Percentiles rank a stretch among this genome's conserved stretches.
Conservation (phyloP, 2,329 filamentous ascomycete genomes). For the Aureobasidium sp. region DNA sequence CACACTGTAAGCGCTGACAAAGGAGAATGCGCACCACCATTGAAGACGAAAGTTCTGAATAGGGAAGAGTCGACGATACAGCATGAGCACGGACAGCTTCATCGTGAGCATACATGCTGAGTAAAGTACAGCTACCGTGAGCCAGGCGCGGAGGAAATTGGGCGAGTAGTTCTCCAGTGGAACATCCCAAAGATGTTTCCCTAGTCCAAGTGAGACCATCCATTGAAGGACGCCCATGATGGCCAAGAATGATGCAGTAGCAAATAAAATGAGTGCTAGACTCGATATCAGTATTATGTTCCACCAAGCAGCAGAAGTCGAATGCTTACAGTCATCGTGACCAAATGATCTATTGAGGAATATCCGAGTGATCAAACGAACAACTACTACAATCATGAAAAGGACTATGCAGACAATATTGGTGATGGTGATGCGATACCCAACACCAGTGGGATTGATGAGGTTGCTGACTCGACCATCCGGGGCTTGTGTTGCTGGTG, state of each 20-base stretch:
- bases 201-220: conserved; percentile 8
- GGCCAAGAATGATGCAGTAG: background rate
- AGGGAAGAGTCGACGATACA: conserved; percentile 14
- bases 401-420: conserved; percentile 13
- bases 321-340: conserved; percentile 11
- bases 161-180: conserved; percentile 3
- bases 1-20: conserved; percentile 7
- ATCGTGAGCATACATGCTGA: conserved; percentile 20
- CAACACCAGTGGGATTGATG: background rate
- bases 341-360: conserved; percentile 12
- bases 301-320: no score
- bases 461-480: conserved; percentile 2
- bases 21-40: conserved; percentile 7
- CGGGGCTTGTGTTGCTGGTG: conserved; percentile 5
- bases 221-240: conserved; percentile 14
- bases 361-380: conserved; percentile 8
- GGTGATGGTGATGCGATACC: conserved; percentile 4
- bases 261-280: conserved; percentile 4
- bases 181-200: conserved; percentile 13
- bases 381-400: conserved; percentile 8
- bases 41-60: conserved; percentile 6
- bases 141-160: conserved; percentile 3
- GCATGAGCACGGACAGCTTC: conserved; percentile 15
- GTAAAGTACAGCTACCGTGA: background rate
- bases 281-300: background rate